Base-by-base conservation (phyloP, 2,329 filamentous ascomycete genomes). In the Amauroascus verrucosus region DNA sequence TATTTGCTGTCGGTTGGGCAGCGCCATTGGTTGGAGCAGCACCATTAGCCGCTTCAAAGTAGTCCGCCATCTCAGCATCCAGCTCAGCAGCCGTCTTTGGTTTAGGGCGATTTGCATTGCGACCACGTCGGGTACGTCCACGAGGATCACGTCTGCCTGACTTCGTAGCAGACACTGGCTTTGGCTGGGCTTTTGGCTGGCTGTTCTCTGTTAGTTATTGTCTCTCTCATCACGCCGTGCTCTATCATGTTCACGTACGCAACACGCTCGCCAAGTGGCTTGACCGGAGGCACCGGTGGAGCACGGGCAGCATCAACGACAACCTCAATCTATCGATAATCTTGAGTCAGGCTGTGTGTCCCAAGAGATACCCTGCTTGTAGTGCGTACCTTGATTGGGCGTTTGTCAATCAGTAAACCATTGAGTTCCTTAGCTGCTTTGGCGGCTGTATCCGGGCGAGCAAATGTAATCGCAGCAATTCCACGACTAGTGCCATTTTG, bases 11-110 rank as follows among this genome's bases (percentile, higher is more conserved):
- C 40, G 70, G 68, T 53, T 73, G 68, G 38, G 73, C 72, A 57
- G 73, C 72, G 43, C 72, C 74, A 56, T 72, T 75, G 41, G 69
- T 67, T 3, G 72, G 66, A 54, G 74, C 70, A 30, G 64, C 65
- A 50, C 66, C 69, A 60, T 75, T 75, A 50, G 71, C 72, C 63
- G 69, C 66, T 47, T 66, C 72, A 28, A 68, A 67, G 67, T 98
- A 98, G 70, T 97, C 93, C 18, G 82, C 84, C 93, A 98, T 98
- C 70, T 98, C 93, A 3, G 88, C 89, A 69, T 98, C 93, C 24
- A 98, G 82, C 74, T 98, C 90, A 68, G 95, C 91, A 1, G 85
- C 83, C 0, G 89, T 95, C 86, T 97, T 97, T 75, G 77, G 73
- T 72, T 82, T 94, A 77, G 64, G 83, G 73, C 61, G 85, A 77